A percentile compares a stretch with the other conserved stretches of the same genome.
These are phyloP conservation scores for Cladosporium sp. DNA, from an alignment of 2,329 filamentous ascomycete genomes.

Conservation along the genomic window DNA sequence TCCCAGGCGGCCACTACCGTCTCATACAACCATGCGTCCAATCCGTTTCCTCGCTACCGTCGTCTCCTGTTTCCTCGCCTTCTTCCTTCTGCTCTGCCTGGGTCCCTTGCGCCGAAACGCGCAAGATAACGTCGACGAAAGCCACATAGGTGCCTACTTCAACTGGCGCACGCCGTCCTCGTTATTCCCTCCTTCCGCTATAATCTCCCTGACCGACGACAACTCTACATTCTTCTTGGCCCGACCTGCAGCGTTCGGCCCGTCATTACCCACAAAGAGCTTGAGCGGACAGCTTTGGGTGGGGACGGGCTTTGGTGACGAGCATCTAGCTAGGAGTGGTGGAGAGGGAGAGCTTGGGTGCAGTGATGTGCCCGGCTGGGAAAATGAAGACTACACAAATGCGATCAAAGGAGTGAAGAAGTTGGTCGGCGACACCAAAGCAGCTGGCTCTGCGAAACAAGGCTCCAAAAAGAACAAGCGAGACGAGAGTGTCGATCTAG, in stretches of 20 bases:
- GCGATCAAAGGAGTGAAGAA: slow-evolving; percentile 16
- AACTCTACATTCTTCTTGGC: slow-evolving; percentile 97
- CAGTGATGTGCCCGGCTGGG: slow-evolving; percentile 89
- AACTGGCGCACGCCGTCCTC: slow-evolving; percentile 63
- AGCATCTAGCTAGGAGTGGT: slow-evolving; percentile 52
- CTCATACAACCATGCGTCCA: slow-evolving; percentile 31
- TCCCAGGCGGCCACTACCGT: background rate
- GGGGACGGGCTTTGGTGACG: slow-evolving; percentile 84
- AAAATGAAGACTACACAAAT: slow-evolving; percentile 46
- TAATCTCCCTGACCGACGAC: slow-evolving; percentile 94
- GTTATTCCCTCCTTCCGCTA: slow-evolving; percentile 89
- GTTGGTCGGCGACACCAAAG: slow-evolving; percentile 13
- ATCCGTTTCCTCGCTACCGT: slow-evolving; percentile 41
- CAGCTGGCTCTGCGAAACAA: slow-evolving; percentile 13
- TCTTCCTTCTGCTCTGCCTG: slow-evolving; percentile 42
- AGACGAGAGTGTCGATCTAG: background rate
- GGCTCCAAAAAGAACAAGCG: slow-evolving; percentile 23
- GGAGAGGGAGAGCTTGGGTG: slow-evolving; percentile 86
- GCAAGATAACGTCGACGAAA: slow-evolving; percentile 23
- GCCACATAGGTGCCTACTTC: slow-evolving; percentile 40
- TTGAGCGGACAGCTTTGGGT: slow-evolving; percentile 91
- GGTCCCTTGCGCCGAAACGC: slow-evolving; percentile 24
- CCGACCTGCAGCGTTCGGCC: slow-evolving; percentile 88
- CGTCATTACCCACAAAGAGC: slow-evolving; percentile 67
- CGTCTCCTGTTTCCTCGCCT: slow-evolving; percentile 38